Evolutionary conservation across 179 eudicot genomes (phyloP).

Genomic region (Silene coronaria): DNA sequence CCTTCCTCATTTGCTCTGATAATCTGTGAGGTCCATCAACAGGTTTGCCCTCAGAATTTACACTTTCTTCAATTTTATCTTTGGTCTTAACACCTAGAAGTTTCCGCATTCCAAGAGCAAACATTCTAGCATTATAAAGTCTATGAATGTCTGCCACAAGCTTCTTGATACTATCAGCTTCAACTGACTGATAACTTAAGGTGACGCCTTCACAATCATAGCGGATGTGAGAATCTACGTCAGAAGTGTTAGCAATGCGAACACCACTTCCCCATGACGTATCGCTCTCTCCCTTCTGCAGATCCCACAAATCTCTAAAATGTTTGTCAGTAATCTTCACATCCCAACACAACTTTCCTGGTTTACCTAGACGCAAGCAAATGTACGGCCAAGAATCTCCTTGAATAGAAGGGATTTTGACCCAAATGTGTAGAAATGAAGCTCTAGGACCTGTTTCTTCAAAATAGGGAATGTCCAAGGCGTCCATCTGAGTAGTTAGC

Average conservation of each 20-base stretch:
- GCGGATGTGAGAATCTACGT: slow-evolving; percentile 84
- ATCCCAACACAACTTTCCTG: slow-evolving; percentile 98
- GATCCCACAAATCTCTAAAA: slow-evolving; percentile 92
- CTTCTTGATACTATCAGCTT: slow-evolving; percentile 78
- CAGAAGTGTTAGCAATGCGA: slow-evolving; percentile 89
- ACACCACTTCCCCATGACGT: slow-evolving; percentile 93
- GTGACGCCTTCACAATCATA: slow-evolving; percentile 91
- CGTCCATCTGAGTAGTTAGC: slow-evolving; percentile 92
- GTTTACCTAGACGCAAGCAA: slow-evolving; percentile 82
- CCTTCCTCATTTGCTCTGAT: slow-evolving; percentile 87
- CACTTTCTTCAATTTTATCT: slow-evolving; percentile 57
- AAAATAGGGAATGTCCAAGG: slow-evolving; percentile 73
- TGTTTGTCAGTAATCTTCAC: slow-evolving; percentile 91
- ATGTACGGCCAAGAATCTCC: slow-evolving; percentile 75
- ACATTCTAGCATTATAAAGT: slow-evolving; percentile 82
- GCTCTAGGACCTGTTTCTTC: slow-evolving; percentile 75
- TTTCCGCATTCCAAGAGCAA: slow-evolving; percentile 91
- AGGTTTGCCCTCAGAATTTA: slow-evolving; percentile 45
- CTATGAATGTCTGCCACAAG: slow-evolving; percentile 88
- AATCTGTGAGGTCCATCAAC: slow-evolving; percentile 56
- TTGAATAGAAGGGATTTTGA: slow-evolving; percentile 68
- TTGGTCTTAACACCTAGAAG: slow-evolving; percentile 65
- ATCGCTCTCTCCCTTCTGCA: slow-evolving; percentile 65
- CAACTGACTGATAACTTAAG: slow-evolving; percentile 78
- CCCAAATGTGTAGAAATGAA: slow-evolving; percentile 81